phyloP scores from a whole-genome alignment of 2,329 filamentous ascomycete genomes.

The Elsinoe australis region DNA sequence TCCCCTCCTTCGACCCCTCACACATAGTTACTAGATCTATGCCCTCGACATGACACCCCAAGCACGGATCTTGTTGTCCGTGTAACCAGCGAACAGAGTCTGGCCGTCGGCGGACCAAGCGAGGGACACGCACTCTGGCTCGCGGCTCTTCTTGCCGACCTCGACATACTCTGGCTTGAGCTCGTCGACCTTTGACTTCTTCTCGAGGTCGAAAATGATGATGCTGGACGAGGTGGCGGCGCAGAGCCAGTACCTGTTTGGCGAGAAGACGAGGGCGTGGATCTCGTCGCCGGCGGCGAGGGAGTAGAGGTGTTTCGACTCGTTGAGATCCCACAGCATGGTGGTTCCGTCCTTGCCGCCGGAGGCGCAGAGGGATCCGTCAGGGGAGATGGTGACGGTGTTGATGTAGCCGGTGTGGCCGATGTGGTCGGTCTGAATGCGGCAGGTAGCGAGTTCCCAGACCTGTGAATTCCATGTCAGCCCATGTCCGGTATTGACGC shows the following conservation, averaged over 20 bases:
- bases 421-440: constrained; percentile 99
- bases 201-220: constrained; percentile 99
- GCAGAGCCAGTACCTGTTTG: constrained; percentile 99
- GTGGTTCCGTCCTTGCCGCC: constrained; percentile 99
- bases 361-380: constrained; percentile 97
- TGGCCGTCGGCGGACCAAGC: constrained; percentile 98
- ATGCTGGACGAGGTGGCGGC: constrained; percentile 94
- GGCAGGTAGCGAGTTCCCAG: constrained; percentile 99
- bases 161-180: constrained; percentile 96
- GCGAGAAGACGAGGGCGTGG: constrained; percentile 99
- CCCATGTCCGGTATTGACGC: not conserved
- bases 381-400: constrained; percentile 99
- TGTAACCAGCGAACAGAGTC: constrained; percentile 99
- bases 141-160: constrained; percentile 97
- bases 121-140: constrained; percentile 95
- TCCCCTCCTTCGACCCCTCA: constrained; percentile 19
- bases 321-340: constrained; percentile 99
- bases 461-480: constrained; percentile 54
- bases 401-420: constrained; percentile 99
- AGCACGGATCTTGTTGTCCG: constrained; percentile 97
- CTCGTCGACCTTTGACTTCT: constrained; percentile 99
- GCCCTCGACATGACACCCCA: constrained; percentile 95
- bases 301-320: constrained; percentile 99
- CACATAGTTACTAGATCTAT: constrained; percentile 24
- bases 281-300: constrained; percentile 99